Percentiles rank a stretch among this genome's conserved stretches.
These are phyloP conservation scores for Domatiomyces catenatus DNA, from an alignment of 2,329 filamentous ascomycete genomes.

Conservation along the genomic window DNA sequence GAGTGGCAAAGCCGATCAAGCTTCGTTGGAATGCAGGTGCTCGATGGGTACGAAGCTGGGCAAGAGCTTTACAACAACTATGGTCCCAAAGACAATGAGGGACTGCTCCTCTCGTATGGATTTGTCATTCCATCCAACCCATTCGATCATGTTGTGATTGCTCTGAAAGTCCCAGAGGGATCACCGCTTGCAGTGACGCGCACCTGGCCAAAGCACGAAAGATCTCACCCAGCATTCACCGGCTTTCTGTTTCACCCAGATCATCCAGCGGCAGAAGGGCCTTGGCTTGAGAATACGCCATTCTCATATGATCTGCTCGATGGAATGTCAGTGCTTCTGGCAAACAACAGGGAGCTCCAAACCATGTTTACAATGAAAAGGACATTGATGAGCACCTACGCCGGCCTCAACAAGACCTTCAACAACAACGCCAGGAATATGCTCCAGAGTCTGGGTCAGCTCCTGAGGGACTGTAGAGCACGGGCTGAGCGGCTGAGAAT, in stretches of 20 bases:
- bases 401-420: slow-evolving; percentile 5
- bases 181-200: slow-evolving; percentile 26
- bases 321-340: slow-evolving; percentile 26
- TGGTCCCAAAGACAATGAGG: slow-evolving; percentile 59
- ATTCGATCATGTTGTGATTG: slow-evolving; percentile 30
- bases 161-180: slow-evolving; percentile 24
- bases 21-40: slow-evolving; percentile 27
- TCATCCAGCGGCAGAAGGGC: slow-evolving; percentile 22
- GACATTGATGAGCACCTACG: slow-evolving; percentile 13
- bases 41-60: slow-evolving; percentile 35
- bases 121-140: slow-evolving; percentile 30
- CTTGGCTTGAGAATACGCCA: slow-evolving; percentile 25
- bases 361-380: slow-evolving; percentile 11
- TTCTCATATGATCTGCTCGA: slow-evolving; percentile 31
- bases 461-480: slow-evolving; percentile 27
- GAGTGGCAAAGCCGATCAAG: slow-evolving; percentile 39
- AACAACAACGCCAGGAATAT: slow-evolving; percentile 21
- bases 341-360: slow-evolving; percentile 27
- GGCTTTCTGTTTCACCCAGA: slow-evolving; percentile 27
- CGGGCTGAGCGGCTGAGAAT: slow-evolving; percentile 25
- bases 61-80: slow-evolving; percentile 54
- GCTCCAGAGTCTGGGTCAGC: slow-evolving; percentile 27
- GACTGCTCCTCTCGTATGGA: slow-evolving; percentile 37
- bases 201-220: slow-evolving; percentile 18
- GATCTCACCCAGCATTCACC: slow-evolving; percentile 20